Conservation (phyloP, 257 asterid species). For the Craterostigma plantagineum region DNA sequence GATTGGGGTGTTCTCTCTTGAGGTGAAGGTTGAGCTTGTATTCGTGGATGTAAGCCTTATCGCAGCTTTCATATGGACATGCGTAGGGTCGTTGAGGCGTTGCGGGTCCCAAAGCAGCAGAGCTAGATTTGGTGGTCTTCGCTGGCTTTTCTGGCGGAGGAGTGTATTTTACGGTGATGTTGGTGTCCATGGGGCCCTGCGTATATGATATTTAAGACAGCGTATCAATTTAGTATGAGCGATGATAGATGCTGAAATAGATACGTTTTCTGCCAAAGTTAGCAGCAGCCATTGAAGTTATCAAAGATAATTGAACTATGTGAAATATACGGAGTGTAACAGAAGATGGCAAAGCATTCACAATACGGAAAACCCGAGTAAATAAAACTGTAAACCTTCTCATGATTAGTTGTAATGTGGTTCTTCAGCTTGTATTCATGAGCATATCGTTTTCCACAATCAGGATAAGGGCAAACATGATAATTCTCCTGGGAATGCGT, state of each 20-base stretch:
- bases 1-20: conserved; percentile 84
- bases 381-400: conserved; percentile 33
- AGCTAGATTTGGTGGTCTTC: conserved; percentile 42
- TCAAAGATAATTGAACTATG: conserved; percentile 1
- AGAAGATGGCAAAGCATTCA: not conserved
- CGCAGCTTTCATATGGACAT: conserved; percentile 90
- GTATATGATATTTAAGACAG: no score
- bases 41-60: conserved; percentile 95
- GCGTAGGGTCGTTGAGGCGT: conserved; percentile 80
- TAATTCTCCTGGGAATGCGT: conserved; percentile 99
- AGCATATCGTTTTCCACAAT: conserved; percentile 94
- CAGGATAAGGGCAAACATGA: conserved; percentile 85
- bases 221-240: no score
- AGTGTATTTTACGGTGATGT: conserved; percentile 20
- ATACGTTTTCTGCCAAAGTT: no score
- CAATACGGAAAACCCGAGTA: not conserved
- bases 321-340: not conserved
- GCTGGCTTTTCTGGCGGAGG: conserved; percentile 55
- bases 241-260: no score
- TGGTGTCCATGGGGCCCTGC: no score
- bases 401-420: conserved; percentile 69
- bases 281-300: not conserved
- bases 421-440: conserved; percentile 95
- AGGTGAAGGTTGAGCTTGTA: conserved; percentile 96
- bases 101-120: conserved; percentile 35